Evolutionary conservation across 805 yeast genomes (phyloP).

Genomic region (Millerozyma miso): DNA sequence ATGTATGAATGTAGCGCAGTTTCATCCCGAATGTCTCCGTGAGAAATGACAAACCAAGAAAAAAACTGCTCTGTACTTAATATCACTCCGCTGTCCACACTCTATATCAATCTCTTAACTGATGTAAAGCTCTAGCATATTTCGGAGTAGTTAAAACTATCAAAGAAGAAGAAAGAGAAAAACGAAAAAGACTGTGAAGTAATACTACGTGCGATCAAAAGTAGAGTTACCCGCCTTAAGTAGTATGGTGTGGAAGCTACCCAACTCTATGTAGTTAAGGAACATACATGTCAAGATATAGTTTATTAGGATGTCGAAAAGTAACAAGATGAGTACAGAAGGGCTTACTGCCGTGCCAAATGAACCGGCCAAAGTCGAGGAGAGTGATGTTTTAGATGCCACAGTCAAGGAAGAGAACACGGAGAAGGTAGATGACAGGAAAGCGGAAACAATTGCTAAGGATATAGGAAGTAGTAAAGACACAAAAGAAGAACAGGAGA

Average conservation of each 20-base stretch:
- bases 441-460: conserved; percentile 2
- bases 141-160: conserved; percentile 32
- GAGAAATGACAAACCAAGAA: not conserved
- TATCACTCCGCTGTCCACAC: conserved; percentile 50
- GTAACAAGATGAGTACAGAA: not conserved
- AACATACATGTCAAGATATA: too few species aligned
- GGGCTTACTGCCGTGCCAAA: conserved; percentile 27
- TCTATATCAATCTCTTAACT: conserved; percentile 23
- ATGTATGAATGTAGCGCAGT: not conserved
- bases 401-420: not conserved
- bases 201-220: not conserved
- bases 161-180: conserved; percentile 13
- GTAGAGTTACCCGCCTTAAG: not conserved
- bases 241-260: not conserved
- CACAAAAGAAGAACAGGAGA: not conserved
- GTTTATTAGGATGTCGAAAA: not conserved
- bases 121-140: conserved; percentile 39
- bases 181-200: not conserved
- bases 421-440: not conserved
- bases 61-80: conserved; percentile 4
- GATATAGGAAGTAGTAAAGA: not conserved
- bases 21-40: not conserved
- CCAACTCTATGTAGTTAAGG: too few species aligned
- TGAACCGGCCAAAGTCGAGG: conserved; percentile 30
- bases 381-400: conserved; percentile 4